Percentiles rank a stretch among this genome's conserved stretches.
These are phyloP conservation scores for Boletus smithii DNA, from an alignment of 1,284 basidiomycete genomes.

Conservation along the genomic window DNA sequence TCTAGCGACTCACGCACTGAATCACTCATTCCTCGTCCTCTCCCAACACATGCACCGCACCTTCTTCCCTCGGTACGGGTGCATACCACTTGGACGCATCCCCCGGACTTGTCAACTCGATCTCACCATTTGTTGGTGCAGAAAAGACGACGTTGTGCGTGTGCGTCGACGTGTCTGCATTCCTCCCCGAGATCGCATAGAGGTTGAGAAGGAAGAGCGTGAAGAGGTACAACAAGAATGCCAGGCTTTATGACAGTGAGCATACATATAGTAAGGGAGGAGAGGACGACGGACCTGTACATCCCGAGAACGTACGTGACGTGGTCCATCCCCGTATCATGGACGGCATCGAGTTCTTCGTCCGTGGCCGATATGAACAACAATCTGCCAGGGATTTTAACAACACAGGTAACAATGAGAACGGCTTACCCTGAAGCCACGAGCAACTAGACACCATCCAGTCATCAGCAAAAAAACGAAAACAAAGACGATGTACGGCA, in stretches of 20 bases:
- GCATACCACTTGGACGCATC: conserved; percentile 40
- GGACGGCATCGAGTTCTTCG: conserved; percentile 74
- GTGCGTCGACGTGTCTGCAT: conserved; percentile 40
- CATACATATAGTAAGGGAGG: background rate
- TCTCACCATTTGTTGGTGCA: conserved; percentile 21
- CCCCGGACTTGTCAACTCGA: conserved; percentile 31
- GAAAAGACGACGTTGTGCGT: conserved; percentile 21
- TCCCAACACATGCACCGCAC: conserved; percentile 33
- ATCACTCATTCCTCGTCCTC: conserved; percentile 30
- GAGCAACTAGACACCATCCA: conserved; percentile 50
- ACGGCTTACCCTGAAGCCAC: conserved; percentile 52
- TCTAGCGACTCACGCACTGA: background rate
- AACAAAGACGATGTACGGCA: background rate
- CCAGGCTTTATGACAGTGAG: conserved; percentile 43
- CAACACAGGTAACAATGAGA: background rate
- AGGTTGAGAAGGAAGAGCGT: conserved; percentile 58
- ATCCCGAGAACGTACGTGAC: conserved; percentile 85
- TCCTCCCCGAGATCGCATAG: conserved; percentile 59
- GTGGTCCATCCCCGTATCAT: conserved; percentile 77
- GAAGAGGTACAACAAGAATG: conserved; percentile 75
- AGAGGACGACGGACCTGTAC: conserved; percentile 50
- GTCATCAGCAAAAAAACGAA: background rate
- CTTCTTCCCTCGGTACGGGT: conserved; percentile 35
- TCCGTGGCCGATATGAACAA: conserved; percentile 91
- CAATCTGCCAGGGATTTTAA: conserved; percentile 39